These are phyloP conservation scores for Chrysanthemum lavandulifolium DNA, from an alignment of 129 eudicot species.

Conservation along the genomic window DNA sequence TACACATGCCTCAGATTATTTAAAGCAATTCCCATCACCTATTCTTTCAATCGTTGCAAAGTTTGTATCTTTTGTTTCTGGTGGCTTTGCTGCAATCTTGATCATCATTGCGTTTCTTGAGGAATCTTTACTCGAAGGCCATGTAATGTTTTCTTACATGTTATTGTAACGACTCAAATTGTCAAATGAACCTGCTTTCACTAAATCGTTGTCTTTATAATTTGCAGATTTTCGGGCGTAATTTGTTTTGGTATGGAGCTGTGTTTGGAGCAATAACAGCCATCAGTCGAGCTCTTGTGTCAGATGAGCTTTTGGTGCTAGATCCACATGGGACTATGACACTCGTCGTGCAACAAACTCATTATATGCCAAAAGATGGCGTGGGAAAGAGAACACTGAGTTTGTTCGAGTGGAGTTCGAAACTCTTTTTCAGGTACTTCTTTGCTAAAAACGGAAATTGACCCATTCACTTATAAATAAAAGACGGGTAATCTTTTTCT, in stretches of 20 bases:
- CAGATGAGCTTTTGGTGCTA: slow-evolving; percentile 68
- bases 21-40: slow-evolving; percentile 85
- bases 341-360: slow-evolving; percentile 67
- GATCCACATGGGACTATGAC: slow-evolving; percentile 78
- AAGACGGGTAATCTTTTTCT: background rate
- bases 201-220: background rate
- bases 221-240: slow-evolving; percentile 76
- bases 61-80: slow-evolving; percentile 84
- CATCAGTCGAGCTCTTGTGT: slow-evolving; percentile 67
- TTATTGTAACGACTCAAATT: background rate
- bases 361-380: slow-evolving; percentile 87
- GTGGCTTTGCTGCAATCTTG: slow-evolving; percentile 86
- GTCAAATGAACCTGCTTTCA: background rate
- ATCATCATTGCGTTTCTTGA: slow-evolving; percentile 82
- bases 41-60: slow-evolving; percentile 62
- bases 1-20: slow-evolving; percentile 62
- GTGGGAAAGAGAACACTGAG: slow-evolving; percentile 71
- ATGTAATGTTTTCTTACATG: slow-evolving; percentile 43
- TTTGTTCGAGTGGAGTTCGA: slow-evolving; percentile 66
- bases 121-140: slow-evolving; percentile 92
- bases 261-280: slow-evolving; percentile 89
- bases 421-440: slow-evolving; percentile 73
- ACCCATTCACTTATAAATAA: background rate
- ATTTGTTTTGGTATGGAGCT: slow-evolving; percentile 91
- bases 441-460: background rate